Conservation (phyloP, 1,139 yeast genomes). For the Trichomonascaceae sp. region DNA sequence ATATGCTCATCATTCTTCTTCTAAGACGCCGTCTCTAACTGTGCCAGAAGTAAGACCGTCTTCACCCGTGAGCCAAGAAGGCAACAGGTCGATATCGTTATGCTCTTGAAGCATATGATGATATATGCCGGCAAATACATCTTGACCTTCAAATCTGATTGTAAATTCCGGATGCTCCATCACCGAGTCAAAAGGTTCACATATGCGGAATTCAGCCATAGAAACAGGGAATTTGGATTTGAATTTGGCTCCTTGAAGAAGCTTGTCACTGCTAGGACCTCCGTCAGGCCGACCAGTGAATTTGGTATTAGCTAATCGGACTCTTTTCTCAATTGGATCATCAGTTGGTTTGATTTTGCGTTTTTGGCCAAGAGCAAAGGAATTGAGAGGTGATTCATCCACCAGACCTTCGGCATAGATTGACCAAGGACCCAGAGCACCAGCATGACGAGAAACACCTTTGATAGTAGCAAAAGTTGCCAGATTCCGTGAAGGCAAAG, state of each 20-base stretch:
- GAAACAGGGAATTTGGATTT: slow-evolving; percentile 47
- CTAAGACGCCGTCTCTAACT: slow-evolving; percentile 10
- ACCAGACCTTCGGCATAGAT: slow-evolving; percentile 25
- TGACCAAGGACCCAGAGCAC: slow-evolving; percentile 27
- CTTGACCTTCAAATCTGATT: slow-evolving; percentile 58
- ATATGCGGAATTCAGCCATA: slow-evolving; percentile 42
- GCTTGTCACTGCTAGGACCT: slow-evolving; percentile 3
- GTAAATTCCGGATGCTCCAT: slow-evolving; percentile 30
- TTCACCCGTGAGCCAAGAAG: slow-evolving; percentile 80
- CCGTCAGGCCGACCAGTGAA: slow-evolving; percentile 21
- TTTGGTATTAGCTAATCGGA: slow-evolving; percentile 26
- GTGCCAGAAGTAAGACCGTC: slow-evolving; percentile 48
- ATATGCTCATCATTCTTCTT: slow-evolving; percentile 22
- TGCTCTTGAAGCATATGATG: slow-evolving; percentile 54
- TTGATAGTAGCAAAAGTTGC: slow-evolving; percentile 50
- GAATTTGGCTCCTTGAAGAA: slow-evolving; percentile 17
- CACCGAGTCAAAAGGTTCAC: slow-evolving; percentile 29
- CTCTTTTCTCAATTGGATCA: slow-evolving; percentile 13
- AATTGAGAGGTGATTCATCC: slow-evolving; percentile 22
- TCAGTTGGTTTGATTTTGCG: slow-evolving; percentile 6
- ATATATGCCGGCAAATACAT: slow-evolving; percentile 75
- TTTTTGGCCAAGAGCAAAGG: background rate
- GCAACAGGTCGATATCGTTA: slow-evolving; percentile 51
- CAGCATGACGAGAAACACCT: slow-evolving; percentile 44
- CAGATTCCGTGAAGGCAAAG: slow-evolving; percentile 48